Base-by-base conservation (phyloP, 2,329 filamentous ascomycete genomes). In the Fusarium udum region DNA sequence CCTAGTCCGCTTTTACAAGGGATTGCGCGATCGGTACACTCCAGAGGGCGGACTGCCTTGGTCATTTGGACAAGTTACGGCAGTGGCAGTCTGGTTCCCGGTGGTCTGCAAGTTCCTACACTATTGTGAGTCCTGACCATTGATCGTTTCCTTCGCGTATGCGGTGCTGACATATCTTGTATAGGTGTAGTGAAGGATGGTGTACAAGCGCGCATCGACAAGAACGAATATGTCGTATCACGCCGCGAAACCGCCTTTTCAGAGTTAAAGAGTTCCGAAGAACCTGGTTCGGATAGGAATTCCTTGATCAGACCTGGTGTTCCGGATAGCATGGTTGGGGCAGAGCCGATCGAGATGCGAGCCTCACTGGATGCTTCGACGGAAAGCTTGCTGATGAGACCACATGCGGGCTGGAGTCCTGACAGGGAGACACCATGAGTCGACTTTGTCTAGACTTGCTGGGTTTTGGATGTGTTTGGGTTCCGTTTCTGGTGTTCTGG, bases 81-180 rank as follows among this genome's bases (percentile, higher is more conserved):
- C n/a, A 4, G 42, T 45, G 7, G 42, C 42, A 45, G n/a, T 45
- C 16, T 45, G 42, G 42, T 26, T 18, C 5, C 42, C 42, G 3
- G 15, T 45, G 0, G 16, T 45, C 16, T 45, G 7, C 1, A 26
- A 45, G n/a, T 45, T 45, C n/a, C 9, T 45, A 6, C 15, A 45
- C n/a, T 45, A 18, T 13, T 26, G 42, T 43, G n/a, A 43, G 16
- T 26, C 16, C 1, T 8, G 0, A 4, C 5, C 3, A 26, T 24
- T 6, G 18, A 24, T 26, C 15, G 7, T 8, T 26, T 13, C 16
- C 0, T 12, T 10, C 7, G 7, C 1, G n/a, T 26, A 43, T 18
- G 15, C 16, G 22, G 39, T n/a, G 3, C 16, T 43, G 42, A 43
- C 42, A 2, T 43, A 6, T 24, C 10, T 24, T 18, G 7, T 3